Evolutionary conservation across 768 basidiomycete species (phyloP).

Genomic region (Artomyces pyxidatus): DNA sequence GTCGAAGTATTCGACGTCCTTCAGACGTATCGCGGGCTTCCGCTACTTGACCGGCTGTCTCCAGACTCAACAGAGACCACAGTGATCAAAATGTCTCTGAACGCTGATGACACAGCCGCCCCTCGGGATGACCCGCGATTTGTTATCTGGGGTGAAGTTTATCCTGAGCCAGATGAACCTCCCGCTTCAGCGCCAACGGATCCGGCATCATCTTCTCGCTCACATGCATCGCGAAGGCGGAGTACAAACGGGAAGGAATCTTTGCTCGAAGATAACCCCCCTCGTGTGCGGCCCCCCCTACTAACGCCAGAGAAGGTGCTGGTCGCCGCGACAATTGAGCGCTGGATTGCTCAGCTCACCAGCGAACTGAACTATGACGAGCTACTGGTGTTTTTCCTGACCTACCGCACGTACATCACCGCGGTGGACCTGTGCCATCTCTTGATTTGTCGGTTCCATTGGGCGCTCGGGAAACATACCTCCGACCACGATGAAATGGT

Average conservation of each 20-base stretch:
- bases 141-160: conserved; percentile 71
- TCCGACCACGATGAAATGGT: conserved; percentile 59
- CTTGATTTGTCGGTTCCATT: conserved; percentile 82
- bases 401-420: conserved; percentile 79
- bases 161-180: conserved; percentile 19
- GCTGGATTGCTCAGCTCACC: conserved; percentile 89
- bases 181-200: background rate
- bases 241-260: conserved; percentile 2
- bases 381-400: conserved; percentile 84
- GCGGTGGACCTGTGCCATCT: conserved; percentile 75
- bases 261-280: conserved; percentile 1
- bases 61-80: conserved; percentile 49
- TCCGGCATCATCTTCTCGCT: background rate
- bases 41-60: conserved; percentile 59
- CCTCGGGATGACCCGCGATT: conserved; percentile 87
- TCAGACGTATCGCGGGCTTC: conserved; percentile 72
- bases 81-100: conserved; percentile 65
- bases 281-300: conserved; percentile 19
- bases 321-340: conserved; percentile 87
- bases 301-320: conserved; percentile 41
- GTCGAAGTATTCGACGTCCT: conserved; percentile 75
- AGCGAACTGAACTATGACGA: conserved; percentile 83
- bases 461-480: conserved; percentile 56
- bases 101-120: conserved; percentile 56
- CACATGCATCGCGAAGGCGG: conserved; percentile 11